Conservation (phyloP, 2,329 filamentous ascomycete genomes). For the Aspergillus tamarii region DNA sequence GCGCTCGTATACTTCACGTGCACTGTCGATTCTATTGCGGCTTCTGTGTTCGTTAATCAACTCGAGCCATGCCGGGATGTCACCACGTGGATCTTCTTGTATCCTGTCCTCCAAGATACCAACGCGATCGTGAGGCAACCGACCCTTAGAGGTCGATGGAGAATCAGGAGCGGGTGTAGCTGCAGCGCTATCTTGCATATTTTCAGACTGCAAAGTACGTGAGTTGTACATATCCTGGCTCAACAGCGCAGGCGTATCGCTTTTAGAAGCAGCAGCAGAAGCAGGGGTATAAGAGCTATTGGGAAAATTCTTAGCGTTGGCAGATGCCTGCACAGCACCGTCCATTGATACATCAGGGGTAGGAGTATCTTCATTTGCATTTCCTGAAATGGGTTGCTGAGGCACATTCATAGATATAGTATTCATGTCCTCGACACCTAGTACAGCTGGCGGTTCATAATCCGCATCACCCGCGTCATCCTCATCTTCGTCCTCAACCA, state of each 20-base stretch:
- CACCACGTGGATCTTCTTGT: constrained; percentile 87
- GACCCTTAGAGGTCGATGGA: constrained; percentile 52
- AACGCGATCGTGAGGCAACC: constrained; percentile 72
- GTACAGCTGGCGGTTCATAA: constrained; percentile 58
- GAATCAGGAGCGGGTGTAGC: constrained; percentile 48
- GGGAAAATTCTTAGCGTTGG: constrained; percentile 51
- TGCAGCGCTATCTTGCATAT: constrained; percentile 41
- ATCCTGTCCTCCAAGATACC: constrained; percentile 87
- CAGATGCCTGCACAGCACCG: constrained; percentile 57
- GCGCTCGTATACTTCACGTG: constrained; percentile 77
- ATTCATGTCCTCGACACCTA: constrained; percentile 54
- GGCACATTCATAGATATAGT: constrained; percentile 53
- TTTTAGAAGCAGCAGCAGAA: constrained; percentile 49
- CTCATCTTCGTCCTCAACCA: constrained; percentile 65
- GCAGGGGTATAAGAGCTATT: constrained; percentile 54
- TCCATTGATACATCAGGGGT: constrained; percentile 64
- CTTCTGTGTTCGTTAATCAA: constrained; percentile 83
- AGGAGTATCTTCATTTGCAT: constrained; percentile 59
- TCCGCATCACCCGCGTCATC: constrained; percentile 54
- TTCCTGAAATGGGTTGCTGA: constrained; percentile 59
- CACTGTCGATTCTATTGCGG: constrained; percentile 79
- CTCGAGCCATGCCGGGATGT: constrained; percentile 87
- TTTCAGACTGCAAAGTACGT: constrained; percentile 34
- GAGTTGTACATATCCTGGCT: constrained; percentile 42
- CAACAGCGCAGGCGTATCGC: constrained; percentile 41